Conservation (phyloP, 345 rosid species). For the Cochlearia excelsa region DNA sequence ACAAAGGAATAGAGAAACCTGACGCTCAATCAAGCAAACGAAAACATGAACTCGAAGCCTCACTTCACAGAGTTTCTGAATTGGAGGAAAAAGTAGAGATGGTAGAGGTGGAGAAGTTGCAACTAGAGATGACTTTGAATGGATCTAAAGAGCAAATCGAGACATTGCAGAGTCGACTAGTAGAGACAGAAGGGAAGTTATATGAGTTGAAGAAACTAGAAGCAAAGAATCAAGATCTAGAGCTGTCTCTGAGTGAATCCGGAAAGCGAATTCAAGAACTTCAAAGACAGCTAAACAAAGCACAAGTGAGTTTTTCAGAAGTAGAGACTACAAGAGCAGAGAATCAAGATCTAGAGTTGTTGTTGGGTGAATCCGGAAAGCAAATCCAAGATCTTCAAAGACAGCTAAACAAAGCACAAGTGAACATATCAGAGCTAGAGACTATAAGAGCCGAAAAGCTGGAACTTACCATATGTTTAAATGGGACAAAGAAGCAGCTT, state of each 20-base stretch:
- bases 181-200: slow-evolving; percentile 27
- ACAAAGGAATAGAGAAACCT: slow-evolving; percentile 32
- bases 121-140: slow-evolving; percentile 36
- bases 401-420: slow-evolving; percentile 48
- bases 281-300: slow-evolving; percentile 41
- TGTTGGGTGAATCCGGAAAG: slow-evolving; percentile 39
- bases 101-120: slow-evolving; percentile 39
- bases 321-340: slow-evolving; percentile 51
- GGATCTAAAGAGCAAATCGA: slow-evolving; percentile 29
- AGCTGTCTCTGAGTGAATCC: slow-evolving; percentile 41
- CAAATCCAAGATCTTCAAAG: slow-evolving; percentile 35
- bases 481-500: slow-evolving; percentile 47
- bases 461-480: slow-evolving; percentile 49
- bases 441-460: slow-evolving; percentile 53
- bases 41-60: slow-evolving; percentile 50
- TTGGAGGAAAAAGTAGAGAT: slow-evolving; percentile 57
- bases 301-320: slow-evolving; percentile 39
- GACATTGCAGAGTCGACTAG: slow-evolving; percentile 26
- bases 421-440: slow-evolving; percentile 42
- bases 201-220: slow-evolving; percentile 43
- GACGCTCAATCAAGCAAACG: slow-evolving; percentile 34
- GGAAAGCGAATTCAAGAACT: slow-evolving; percentile 24
- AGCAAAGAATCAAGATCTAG: slow-evolving; percentile 43
- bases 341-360: slow-evolving; percentile 45
- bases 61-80: slow-evolving; percentile 50